Evolutionary conservation across 2,329 filamentous ascomycete genomes (phyloP).

Genomic region (Epichloe gansuensis): DNA sequence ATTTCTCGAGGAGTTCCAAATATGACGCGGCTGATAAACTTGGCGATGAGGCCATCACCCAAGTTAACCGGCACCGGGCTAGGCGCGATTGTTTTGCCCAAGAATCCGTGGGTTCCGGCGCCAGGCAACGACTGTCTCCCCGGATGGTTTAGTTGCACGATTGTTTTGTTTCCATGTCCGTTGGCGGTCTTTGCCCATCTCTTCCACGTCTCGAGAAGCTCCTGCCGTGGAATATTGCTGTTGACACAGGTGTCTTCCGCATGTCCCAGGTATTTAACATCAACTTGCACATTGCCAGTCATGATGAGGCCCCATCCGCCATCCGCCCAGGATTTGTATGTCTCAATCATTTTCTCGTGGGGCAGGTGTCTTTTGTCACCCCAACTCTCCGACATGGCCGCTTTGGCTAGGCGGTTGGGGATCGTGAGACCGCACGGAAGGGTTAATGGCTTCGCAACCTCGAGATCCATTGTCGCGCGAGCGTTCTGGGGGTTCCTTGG

Average conservation of each 20-base stretch:
- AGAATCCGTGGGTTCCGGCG: slow-evolving; percentile 22
- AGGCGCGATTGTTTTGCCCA: slow-evolving; percentile 28
- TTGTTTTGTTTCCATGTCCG: slow-evolving; percentile 20
- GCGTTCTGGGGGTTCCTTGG: background rate
- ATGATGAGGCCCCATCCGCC: slow-evolving; percentile 40
- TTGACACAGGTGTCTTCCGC: slow-evolving; percentile 23
- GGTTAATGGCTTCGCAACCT: slow-evolving; percentile 25
- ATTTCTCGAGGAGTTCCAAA: slow-evolving; percentile 46
- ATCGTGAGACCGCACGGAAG: slow-evolving; percentile 42
- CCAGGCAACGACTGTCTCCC: slow-evolving; percentile 31
- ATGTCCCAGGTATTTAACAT: slow-evolving; percentile 23
- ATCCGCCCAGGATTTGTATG: slow-evolving; percentile 40
- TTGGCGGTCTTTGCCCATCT: slow-evolving; percentile 21
- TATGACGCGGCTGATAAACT: slow-evolving; percentile 19
- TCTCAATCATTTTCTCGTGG: slow-evolving; percentile 24
- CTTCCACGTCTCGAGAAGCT: slow-evolving; percentile 24
- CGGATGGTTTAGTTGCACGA: slow-evolving; percentile 35
- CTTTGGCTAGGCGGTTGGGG: slow-evolving; percentile 40
- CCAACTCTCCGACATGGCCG: slow-evolving; percentile 37
- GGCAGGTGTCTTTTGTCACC: slow-evolving; percentile 30
- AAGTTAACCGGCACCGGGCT: slow-evolving; percentile 30
- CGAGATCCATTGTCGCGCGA: background rate
- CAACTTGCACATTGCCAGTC: slow-evolving; percentile 37
- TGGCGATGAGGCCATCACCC: slow-evolving; percentile 24
- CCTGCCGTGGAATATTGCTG: slow-evolving; percentile 14